Evolutionary conservation across 2,329 filamentous ascomycete species (phyloP).

Genomic region (Beauveria sp.): DNA sequence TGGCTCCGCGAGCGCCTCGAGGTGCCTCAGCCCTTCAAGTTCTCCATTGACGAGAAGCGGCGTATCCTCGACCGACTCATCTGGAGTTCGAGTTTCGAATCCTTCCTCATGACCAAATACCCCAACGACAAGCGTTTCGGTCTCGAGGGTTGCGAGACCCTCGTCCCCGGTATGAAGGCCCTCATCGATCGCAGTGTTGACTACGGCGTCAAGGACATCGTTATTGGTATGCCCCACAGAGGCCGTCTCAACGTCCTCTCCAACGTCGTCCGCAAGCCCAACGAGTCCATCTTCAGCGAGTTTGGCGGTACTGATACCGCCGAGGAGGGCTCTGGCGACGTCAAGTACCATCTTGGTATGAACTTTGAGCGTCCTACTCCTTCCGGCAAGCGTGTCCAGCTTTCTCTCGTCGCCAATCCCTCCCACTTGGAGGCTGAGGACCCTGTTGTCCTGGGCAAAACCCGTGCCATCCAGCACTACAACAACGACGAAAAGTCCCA

Average conservation of each 20-base stretch:
- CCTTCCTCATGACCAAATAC: slow-evolving; percentile 93
- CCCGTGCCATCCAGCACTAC: slow-evolving; percentile 96
- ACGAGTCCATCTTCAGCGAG: slow-evolving; percentile 99
- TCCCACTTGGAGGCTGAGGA: slow-evolving; percentile 98
- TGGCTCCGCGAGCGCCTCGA: slow-evolving; percentile 95
- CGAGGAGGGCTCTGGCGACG: slow-evolving; percentile 92
- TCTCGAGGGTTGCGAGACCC: slow-evolving; percentile 91
- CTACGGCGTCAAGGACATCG: slow-evolving; percentile 97
- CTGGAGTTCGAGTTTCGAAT: slow-evolving; percentile 96
- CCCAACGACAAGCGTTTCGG: slow-evolving; percentile 99
- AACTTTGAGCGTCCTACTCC: slow-evolving; percentile 98
- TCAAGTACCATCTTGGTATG: slow-evolving; percentile 99
- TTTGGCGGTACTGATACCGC: slow-evolving; percentile 84
- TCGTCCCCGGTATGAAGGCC: slow-evolving; percentile 99
- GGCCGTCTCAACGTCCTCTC: slow-evolving; percentile 95
- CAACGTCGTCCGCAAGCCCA: slow-evolving; percentile 98
- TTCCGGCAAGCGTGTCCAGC: slow-evolving; percentile 97
- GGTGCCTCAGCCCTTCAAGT: slow-evolving; percentile 91
- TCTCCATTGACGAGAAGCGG: slow-evolving; percentile 96
- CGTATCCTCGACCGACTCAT: slow-evolving; percentile 95
- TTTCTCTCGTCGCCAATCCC: slow-evolving; percentile 95
- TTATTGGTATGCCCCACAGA: slow-evolving; percentile 99
- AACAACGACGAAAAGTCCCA: slow-evolving; percentile 93
- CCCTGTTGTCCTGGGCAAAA: slow-evolving; percentile 94
- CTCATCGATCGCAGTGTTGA: slow-evolving; percentile 97